phyloP scores from a whole-genome alignment of 2,329 filamentous ascomycete genomes.

The Aspergillus pseudoterreus region DNA sequence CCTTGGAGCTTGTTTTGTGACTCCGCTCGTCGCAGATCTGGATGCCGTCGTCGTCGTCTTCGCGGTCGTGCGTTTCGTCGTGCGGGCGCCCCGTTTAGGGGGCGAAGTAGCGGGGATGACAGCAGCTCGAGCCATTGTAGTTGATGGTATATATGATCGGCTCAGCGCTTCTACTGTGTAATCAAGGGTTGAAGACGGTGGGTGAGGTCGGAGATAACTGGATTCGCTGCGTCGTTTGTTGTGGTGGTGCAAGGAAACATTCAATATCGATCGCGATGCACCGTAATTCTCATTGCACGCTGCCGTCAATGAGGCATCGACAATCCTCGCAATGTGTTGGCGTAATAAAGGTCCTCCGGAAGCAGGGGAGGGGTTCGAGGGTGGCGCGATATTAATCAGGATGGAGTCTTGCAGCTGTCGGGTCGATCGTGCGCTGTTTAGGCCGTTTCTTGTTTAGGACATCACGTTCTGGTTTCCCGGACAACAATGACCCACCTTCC shows the following conservation, averaged over 20 bases:
- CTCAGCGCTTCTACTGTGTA: background rate
- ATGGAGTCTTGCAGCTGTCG: constrained; percentile 4
- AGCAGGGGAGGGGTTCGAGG: background rate
- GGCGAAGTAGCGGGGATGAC: constrained; percentile 20
- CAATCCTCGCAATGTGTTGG: background rate
- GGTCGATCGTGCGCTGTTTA: constrained; percentile 2
- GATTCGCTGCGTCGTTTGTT: background rate
- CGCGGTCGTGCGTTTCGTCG: constrained; percentile 9
- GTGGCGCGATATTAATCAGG: background rate
- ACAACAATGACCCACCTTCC: constrained; percentile 2
- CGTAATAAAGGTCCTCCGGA: background rate
- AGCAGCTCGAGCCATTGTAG: constrained; percentile 23
- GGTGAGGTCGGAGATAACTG: background rate
- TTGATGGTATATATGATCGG: background rate
- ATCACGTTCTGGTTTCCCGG: constrained; percentile 4
- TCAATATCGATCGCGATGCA: background rate
- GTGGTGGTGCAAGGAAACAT: background rate
- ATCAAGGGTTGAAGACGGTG: background rate
- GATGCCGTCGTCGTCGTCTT: constrained; percentile 10
- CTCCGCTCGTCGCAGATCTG: constrained; percentile 7
- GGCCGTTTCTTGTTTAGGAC: constrained; percentile 10
- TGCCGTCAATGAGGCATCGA: background rate
- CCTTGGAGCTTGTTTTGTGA: constrained; percentile 9
- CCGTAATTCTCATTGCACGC: constrained; percentile 10
- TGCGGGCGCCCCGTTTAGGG: constrained; percentile 19